Conservation (phyloP, 1,284 basidiomycete genomes). For the Malassezia equina region DNA sequence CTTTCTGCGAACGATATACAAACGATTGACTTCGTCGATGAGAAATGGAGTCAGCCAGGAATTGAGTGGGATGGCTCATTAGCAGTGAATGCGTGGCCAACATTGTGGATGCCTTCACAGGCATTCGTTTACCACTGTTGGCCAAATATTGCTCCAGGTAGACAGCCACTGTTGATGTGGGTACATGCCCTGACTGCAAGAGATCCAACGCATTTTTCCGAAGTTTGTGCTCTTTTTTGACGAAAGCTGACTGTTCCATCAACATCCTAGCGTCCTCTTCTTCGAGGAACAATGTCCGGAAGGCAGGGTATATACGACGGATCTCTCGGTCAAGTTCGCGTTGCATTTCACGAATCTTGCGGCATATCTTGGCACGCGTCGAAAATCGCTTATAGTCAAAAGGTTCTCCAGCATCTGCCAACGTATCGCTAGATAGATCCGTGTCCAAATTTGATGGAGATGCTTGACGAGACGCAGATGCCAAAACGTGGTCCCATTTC, state of each 20-base stretch:
- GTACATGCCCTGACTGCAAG: slow-evolving; percentile 6
- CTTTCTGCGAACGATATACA: slow-evolving; percentile 59
- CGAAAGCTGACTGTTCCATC: background rate
- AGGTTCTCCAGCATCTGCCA: slow-evolving; percentile 1
- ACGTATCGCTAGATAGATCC: background rate
- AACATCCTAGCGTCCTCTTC: background rate
- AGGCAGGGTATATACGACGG: slow-evolving; percentile 11
- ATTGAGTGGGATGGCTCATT: slow-evolving; percentile 59
- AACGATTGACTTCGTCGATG: slow-evolving; percentile 60
- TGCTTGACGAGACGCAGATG: background rate
- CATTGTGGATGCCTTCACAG: slow-evolving; percentile 32
- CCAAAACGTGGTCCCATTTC: slow-evolving; percentile 13
- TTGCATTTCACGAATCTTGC: slow-evolving; percentile 16
- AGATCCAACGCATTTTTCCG: background rate
- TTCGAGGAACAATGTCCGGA: slow-evolving; percentile 14
- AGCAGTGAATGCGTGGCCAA: slow-evolving; percentile 67
- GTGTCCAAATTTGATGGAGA: background rate
- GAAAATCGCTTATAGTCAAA: slow-evolving; percentile 7
- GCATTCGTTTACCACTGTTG: background rate
- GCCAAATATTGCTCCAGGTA: slow-evolving; percentile 2
- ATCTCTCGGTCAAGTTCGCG: slow-evolving; percentile 9
- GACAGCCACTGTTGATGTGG: background rate
- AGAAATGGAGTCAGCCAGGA: slow-evolving; percentile 56
- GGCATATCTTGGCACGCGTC: slow-evolving; percentile 7
- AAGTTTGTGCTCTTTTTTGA: background rate